phyloP scores from a whole-genome alignment of 73 alveolate genomes.

The Blepharisma japonicum region DNA sequence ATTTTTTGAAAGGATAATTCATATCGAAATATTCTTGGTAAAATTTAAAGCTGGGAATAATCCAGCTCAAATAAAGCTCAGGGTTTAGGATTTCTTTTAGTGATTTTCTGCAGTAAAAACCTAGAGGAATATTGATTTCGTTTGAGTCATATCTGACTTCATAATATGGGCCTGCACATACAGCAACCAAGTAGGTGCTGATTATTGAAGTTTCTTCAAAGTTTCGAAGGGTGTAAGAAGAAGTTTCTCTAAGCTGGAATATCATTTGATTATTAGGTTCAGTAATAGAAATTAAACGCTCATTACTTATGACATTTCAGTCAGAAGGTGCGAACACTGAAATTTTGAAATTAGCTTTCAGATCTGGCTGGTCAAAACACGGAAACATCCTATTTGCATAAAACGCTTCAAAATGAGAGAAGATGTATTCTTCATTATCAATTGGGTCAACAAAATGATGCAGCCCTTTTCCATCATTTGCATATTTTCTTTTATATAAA shows the following conservation, averaged over 20 bases:
- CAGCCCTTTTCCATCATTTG: constrained; percentile 75
- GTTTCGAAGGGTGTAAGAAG: constrained; percentile 10
- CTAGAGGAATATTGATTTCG: constrained; percentile 58
- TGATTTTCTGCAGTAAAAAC: constrained; percentile 78
- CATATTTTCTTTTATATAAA: constrained; percentile 38
- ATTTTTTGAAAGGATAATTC: constrained; percentile 91
- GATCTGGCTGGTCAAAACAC: constrained; percentile 84
- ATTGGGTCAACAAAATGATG: constrained; percentile 80
- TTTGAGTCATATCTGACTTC: constrained; percentile 44
- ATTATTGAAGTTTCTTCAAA: constrained; percentile 75
- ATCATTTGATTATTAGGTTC: not conserved
- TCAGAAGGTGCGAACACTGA: constrained; percentile 64
- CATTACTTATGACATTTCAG: constrained; percentile 82
- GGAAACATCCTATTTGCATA: constrained; percentile 79
- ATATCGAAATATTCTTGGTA: constrained; percentile 77
- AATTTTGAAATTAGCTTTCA: constrained; percentile 65
- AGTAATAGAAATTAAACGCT: not conserved
- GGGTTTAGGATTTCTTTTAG: constrained; percentile 64
- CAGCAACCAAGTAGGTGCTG: constrained; percentile 87
- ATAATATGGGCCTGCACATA: constrained; percentile 91
- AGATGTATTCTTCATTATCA: constrained; percentile 81
- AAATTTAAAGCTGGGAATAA: constrained; percentile 66
- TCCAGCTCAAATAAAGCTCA: constrained; percentile 71
- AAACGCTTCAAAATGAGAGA: constrained; percentile 82
- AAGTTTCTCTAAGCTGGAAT: no score